These are phyloP conservation scores for Cicer chorassanicum DNA, from an alignment of 306 rosid genomes.

Conservation along the genomic window DNA sequence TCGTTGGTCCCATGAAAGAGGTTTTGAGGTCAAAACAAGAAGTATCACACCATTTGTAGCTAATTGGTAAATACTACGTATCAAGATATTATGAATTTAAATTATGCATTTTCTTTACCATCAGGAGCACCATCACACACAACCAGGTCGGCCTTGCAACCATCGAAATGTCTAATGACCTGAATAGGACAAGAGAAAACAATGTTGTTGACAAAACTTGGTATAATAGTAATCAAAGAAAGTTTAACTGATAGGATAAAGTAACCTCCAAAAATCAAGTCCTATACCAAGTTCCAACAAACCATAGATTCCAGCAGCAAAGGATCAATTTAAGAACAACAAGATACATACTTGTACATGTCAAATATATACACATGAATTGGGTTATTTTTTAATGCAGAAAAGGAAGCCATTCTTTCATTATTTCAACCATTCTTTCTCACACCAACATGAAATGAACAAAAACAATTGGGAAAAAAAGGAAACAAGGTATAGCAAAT, in stretches of 20 bases:
- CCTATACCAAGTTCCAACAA: conserved; percentile 15
- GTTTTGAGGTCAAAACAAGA: background rate
- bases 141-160: conserved; percentile 97
- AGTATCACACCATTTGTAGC: background rate
- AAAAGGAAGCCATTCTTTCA: conserved; percentile 22
- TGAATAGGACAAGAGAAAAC: conserved; percentile 47
- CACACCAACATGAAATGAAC: background rate
- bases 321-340: background rate
- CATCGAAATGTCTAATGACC: conserved; percentile 97
- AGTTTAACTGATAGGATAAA: conserved; percentile 15
- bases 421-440: conserved; percentile 5
- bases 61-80: conserved; percentile 18
- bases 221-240: conserved; percentile 13
- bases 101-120: conserved; percentile 56
- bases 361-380: conserved; percentile 23
- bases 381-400: conserved; percentile 9
- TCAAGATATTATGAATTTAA: conserved; percentile 29
- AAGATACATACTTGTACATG: background rate
- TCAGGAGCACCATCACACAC: conserved; percentile 99
- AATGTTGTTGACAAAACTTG: background rate
- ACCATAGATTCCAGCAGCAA: background rate
- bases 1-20: conserved; percentile 16
- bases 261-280: conserved; percentile 17
- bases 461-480: conserved; percentile 5
- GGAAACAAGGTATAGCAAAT: background rate